Evolutionary conservation across 2,329 filamentous ascomycete species (phyloP).

Genomic region (Ophiostoma piceae): DNA sequence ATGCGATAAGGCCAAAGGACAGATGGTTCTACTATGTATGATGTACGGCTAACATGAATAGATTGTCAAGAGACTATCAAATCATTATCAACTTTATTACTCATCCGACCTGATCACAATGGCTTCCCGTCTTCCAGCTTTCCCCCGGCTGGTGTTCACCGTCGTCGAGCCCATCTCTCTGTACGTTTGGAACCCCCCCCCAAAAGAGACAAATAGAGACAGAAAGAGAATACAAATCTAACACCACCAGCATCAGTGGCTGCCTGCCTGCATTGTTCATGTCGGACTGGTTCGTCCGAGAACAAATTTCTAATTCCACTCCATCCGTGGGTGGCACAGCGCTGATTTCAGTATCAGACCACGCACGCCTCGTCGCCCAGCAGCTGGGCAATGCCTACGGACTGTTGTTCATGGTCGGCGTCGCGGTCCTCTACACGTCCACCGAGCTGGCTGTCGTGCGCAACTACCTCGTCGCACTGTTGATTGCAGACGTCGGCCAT

Average conservation of each 20-base stretch:
- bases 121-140: constrained; percentile 56
- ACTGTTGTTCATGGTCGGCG: constrained; percentile 58
- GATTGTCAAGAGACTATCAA: no score
- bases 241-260: constrained; percentile 49
- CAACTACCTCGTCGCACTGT: constrained; percentile 61
- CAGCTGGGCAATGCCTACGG: constrained; percentile 68
- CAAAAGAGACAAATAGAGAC: no score
- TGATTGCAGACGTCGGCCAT: constrained; percentile 63
- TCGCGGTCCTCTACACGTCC: constrained; percentile 59
- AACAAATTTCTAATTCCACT: constrained; percentile 49
- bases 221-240: not conserved
- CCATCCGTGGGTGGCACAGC: constrained; percentile 29
- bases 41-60: not conserved
- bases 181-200: no score
- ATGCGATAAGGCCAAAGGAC: not conserved
- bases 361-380: constrained; percentile 53
- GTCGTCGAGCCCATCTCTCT: constrained; percentile 63
- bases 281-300: constrained; percentile 57
- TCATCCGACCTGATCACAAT: constrained; percentile 35
- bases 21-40: not conserved
- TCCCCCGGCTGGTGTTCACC: constrained; percentile 63
- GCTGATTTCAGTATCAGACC: constrained; percentile 36
- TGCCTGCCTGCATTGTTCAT: constrained; percentile 51
- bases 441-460: constrained; percentile 60
- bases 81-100: no score